These are phyloP conservation scores for Erodium maritimum DNA, from an alignment of 345 rosid genomes.

Conservation along the genomic window DNA sequence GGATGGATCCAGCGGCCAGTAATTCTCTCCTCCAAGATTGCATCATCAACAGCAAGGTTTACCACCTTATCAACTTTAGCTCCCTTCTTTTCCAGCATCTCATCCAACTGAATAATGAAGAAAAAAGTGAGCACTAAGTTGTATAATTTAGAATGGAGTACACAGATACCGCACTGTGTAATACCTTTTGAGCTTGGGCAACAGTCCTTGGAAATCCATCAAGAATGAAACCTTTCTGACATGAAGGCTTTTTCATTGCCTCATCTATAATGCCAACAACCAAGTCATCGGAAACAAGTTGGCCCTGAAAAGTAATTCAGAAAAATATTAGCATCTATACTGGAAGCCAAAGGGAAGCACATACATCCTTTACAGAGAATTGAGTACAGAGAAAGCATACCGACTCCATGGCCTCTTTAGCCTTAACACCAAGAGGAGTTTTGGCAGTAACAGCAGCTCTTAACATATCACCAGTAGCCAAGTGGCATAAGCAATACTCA, in stretches of 20 bases:
- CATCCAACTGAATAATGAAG: conserved; percentile 56
- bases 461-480: conserved; percentile 98
- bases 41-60: conserved; percentile 78
- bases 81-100: conserved; percentile 83
- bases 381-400: conserved; percentile 17
- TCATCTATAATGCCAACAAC: conserved; percentile 93
- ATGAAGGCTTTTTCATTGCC: conserved; percentile 84
- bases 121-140: not conserved
- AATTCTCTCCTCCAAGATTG: conserved; percentile 85
- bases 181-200: conserved; percentile 82
- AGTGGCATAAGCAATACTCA: conserved; percentile 89
- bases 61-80: conserved; percentile 67
- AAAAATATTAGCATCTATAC: not conserved
- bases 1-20: conserved; percentile 98
- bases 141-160: not conserved
- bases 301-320: conserved; percentile 41
- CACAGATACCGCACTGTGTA: not conserved
- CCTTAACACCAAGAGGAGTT: conserved; percentile 89
- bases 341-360: not conserved
- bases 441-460: conserved; percentile 93
- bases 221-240: conserved; percentile 89
- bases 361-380: not conserved
- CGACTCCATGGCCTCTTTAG: conserved; percentile 97
- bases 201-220: conserved; percentile 94
- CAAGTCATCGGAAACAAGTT: conserved; percentile 89